These are phyloP conservation scores for Kluyveromyces siamensis DNA, from an alignment of 805 yeast species.

Conservation along the genomic window DNA sequence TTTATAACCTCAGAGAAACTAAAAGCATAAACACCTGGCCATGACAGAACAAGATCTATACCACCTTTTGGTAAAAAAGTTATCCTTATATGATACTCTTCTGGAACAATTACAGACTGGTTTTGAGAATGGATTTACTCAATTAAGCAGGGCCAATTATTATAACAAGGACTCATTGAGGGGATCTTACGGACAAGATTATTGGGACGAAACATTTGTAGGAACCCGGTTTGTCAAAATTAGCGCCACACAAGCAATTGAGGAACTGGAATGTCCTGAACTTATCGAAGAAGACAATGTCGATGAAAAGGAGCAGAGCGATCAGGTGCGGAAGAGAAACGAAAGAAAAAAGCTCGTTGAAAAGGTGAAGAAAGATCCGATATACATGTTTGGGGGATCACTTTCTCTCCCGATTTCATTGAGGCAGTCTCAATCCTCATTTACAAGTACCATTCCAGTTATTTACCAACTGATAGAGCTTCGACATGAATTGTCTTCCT, in stretches of 20 bases:
- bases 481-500: neutral
- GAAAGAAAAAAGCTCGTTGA: conserved; percentile 1
- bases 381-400: conserved; percentile 25
- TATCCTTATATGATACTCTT: conserved; percentile 18
- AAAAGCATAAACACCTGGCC: too few relatives aligned
- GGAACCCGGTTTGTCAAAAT: conserved; percentile 14
- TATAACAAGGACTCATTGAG: conserved; percentile 24
- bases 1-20: neutral
- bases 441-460: conserved; percentile 16
- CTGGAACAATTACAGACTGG: conserved; percentile 21
- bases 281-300: neutral
- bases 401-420: conserved; percentile 19
- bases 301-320: neutral
- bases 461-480: conserved; percentile 11
- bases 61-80: conserved; percentile 11
- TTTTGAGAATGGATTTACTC: conserved; percentile 18
- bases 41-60: neutral
- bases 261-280: neutral
- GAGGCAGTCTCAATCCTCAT: conserved; percentile 20
- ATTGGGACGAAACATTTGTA: conserved; percentile 23
- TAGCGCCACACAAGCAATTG: neutral
- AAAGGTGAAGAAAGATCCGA: conserved; percentile 15
- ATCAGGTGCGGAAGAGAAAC: conserved; percentile 1
- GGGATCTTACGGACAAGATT: conserved; percentile 26
- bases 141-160: conserved; percentile 25